phyloP scores from a whole-genome alignment of 805 yeast species.

The Myxozyma neglecta region DNA sequence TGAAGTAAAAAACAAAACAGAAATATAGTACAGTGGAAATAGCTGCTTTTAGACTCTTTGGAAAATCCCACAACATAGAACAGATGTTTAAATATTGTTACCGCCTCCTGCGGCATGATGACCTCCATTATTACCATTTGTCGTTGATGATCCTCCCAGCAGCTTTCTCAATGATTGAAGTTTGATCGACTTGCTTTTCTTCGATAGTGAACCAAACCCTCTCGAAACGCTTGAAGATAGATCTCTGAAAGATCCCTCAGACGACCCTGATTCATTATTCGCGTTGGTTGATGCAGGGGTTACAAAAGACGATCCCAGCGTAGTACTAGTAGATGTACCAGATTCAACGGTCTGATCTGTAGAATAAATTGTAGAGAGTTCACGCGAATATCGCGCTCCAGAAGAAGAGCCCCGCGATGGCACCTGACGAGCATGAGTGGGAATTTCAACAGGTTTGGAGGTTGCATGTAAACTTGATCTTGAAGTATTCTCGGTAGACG shows the following conservation, averaged over 20 bases:
- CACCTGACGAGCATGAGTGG: not conserved
- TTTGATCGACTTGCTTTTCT: constrained; percentile 13
- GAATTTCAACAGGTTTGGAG: constrained; percentile 1
- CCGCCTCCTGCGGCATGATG: not conserved
- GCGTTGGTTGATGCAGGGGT: not conserved
- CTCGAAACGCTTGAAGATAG: constrained; percentile 11
- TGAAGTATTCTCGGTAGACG: not conserved
- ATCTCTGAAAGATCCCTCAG: constrained; percentile 10
- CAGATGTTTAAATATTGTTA: not conserved
- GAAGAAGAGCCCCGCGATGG: not conserved
- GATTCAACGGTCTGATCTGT: not conserved
- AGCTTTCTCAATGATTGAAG: constrained; percentile 15
- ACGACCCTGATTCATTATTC: constrained; percentile 3
- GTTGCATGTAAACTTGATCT: not conserved
- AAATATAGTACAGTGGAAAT: not conserved
- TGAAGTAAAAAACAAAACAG: not conserved
- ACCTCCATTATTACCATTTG: not conserved
- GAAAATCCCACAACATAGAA: not conserved
- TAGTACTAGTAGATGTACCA: not conserved
- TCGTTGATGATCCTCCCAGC: constrained; percentile 10
- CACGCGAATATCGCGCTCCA: not conserved
- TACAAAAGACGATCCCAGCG: not conserved
- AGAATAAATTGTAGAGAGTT: not conserved
- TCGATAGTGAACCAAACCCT: constrained; percentile 17
- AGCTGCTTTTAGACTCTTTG: not conserved